Evolutionary conservation across 2,329 filamentous ascomycete species (phyloP).

Genomic region (Helminthosporium solani): DNA sequence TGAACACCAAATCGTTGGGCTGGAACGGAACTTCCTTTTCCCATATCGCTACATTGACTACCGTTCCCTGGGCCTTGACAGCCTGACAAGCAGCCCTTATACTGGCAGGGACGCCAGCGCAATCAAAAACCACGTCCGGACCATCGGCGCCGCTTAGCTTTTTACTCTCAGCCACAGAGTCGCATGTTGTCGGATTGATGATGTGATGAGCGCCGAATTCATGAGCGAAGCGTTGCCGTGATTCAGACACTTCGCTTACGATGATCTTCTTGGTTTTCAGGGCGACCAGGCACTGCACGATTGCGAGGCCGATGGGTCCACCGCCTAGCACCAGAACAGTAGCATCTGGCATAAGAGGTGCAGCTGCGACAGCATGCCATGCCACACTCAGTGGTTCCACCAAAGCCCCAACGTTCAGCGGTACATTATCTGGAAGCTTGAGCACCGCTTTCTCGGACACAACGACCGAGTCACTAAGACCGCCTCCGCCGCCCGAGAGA

Average conservation of each 20-base stretch:
- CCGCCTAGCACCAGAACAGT: conserved; percentile 60
- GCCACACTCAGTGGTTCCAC: conserved; percentile 65
- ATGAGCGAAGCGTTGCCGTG: conserved; percentile 53
- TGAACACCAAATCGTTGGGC: conserved; percentile 56
- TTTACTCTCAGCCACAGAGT: conserved; percentile 49
- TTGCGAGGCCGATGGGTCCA: conserved; percentile 62
- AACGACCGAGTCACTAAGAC: conserved; percentile 57
- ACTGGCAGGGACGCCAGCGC: conserved; percentile 58
- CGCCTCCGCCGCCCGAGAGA: conserved; percentile 54
- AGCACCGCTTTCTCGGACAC: conserved; percentile 53
- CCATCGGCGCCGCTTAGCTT: conserved; percentile 53
- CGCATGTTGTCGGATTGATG: conserved; percentile 54
- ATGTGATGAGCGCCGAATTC: conserved; percentile 59
- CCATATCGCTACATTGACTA: conserved; percentile 68
- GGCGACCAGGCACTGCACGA: conserved; percentile 60
- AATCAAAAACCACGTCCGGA: conserved; percentile 62
- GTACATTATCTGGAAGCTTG: conserved; percentile 54
- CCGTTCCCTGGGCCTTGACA: conserved; percentile 55
- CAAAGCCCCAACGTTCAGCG: conserved; percentile 57
- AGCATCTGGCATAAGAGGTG: conserved; percentile 49
- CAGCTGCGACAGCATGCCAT: conserved; percentile 61
- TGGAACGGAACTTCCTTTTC: conserved; percentile 57
- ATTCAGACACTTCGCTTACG: conserved; percentile 56
- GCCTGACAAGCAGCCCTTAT: conserved; percentile 47
- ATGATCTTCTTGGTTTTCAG: conserved; percentile 57